These are phyloP conservation scores for Reticulomyxa filosa DNA, from an alignment of 78 protist species.

Conservation along the genomic window DNA sequence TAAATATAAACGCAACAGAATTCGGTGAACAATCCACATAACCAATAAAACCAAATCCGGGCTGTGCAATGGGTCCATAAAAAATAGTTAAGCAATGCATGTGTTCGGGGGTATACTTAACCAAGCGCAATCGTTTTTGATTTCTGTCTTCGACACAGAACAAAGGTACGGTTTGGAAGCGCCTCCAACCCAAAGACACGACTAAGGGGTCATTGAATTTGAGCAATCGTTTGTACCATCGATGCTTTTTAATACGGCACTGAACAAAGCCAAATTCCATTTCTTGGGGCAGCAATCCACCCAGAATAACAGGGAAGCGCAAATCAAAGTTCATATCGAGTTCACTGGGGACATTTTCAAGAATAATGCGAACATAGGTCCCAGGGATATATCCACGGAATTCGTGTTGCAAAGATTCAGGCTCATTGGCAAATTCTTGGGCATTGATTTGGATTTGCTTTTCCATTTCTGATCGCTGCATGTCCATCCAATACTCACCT, in stretches of 20 bases:
- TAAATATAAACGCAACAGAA: neutral
- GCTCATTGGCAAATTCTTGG: no score
- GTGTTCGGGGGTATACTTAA: conserved; percentile 21
- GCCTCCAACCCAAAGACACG: conserved; percentile 18
- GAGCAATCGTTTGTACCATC: conserved; percentile 14
- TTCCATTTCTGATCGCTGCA: no score
- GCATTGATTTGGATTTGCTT: no score
- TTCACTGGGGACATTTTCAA: conserved; percentile 71
- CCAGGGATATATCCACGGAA: conserved; percentile 46
- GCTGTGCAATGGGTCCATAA: neutral
- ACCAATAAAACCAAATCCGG: neutral
- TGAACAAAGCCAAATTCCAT: conserved; percentile 6
- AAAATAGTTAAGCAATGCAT: conserved; percentile 1
- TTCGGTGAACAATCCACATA: no score
- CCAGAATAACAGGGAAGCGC: conserved; percentile 57
- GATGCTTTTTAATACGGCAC: conserved; percentile 2
- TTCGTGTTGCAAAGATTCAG: neutral
- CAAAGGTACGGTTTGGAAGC: conserved; percentile 15
- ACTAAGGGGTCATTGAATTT: conserved; percentile 17
- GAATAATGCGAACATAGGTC: conserved; percentile 67
- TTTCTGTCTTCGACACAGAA: neutral
- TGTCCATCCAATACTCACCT: no score
- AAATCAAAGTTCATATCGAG: conserved; percentile 62
- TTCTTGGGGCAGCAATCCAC: conserved; percentile 74
- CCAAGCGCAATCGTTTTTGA: neutral